Evolutionary conservation across 2,329 filamentous ascomycete species (phyloP).

Genomic region (Sclerotinia nivalis): DNA sequence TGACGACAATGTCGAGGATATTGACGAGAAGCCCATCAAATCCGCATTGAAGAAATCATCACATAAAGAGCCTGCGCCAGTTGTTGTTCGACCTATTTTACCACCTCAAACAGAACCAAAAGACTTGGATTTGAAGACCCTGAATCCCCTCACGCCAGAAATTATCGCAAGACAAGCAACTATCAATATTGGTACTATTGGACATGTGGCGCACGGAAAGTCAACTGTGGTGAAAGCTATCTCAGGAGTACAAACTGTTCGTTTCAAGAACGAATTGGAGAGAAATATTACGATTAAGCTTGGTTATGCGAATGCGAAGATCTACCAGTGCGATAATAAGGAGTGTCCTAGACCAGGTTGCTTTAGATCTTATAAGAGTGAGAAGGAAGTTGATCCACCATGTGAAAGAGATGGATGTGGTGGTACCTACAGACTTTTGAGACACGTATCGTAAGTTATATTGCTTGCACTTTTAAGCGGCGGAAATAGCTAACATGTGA

Average conservation of each 20-base stretch:
- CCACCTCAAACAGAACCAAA: slow-evolving; percentile 93
- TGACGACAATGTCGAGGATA: slow-evolving; percentile 58
- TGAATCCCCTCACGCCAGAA: slow-evolving; percentile 88
- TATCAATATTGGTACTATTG: slow-evolving; percentile 98
- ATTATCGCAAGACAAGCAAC: slow-evolving; percentile 98
- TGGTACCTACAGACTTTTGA: slow-evolving; percentile 83
- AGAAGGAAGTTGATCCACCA: slow-evolving; percentile 96
- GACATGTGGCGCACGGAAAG: slow-evolving; percentile 98
- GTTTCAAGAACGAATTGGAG: slow-evolving; percentile 99
- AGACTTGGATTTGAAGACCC: slow-evolving; percentile 76
- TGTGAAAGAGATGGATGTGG: slow-evolving; percentile 91
- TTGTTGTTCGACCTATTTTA: slow-evolving; percentile 62
- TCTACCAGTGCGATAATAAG: slow-evolving; percentile 95
- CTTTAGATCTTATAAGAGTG: slow-evolving; percentile 96
- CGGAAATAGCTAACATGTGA: slow-evolving; percentile 35
- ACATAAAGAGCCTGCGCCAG: slow-evolving; percentile 54
- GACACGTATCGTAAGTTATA: slow-evolving; percentile 82
- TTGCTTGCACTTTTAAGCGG: slow-evolving; percentile 1
- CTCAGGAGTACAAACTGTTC: slow-evolving; percentile 96
- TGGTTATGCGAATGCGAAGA: slow-evolving; percentile 98
- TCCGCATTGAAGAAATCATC: slow-evolving; percentile 81
- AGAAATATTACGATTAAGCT: slow-evolving; percentile 99
- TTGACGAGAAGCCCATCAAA: slow-evolving; percentile 68
- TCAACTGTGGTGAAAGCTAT: slow-evolving; percentile 99
- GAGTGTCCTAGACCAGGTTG: slow-evolving; percentile 92